phyloP scores from a whole-genome alignment of 31 red algal genomes.

The Odonthalia washingtoniensis region DNA sequence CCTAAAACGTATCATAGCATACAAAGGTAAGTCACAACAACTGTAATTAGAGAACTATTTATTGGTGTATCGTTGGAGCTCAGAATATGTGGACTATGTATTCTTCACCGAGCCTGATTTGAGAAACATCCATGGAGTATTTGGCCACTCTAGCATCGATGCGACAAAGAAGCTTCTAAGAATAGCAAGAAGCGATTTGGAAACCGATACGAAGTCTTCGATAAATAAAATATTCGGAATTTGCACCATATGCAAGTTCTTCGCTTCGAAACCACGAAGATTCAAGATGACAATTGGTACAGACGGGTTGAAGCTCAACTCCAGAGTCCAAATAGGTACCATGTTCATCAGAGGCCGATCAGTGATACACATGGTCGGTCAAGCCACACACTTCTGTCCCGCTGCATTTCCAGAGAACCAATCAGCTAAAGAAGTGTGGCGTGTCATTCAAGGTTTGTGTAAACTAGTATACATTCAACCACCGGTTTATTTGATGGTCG shows the following conservation, averaged over 20 bases:
- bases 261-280: neutral
- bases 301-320: neutral
- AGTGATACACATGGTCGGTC: neutral
- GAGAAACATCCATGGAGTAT: neutral
- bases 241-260: neutral
- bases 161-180: neutral
- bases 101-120: neutral
- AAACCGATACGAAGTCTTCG: neutral
- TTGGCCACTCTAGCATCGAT: neutral
- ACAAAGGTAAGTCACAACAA: neutral
- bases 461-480: slow-evolving; percentile 31
- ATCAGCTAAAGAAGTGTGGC: neutral
- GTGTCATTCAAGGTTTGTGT: neutral
- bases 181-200: neutral
- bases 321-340: neutral
- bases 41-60: neutral
- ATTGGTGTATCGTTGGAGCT: neutral
- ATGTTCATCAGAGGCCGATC: slow-evolving; percentile 14
- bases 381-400: neutral
- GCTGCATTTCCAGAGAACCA: neutral
- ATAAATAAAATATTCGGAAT: neutral
- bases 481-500: slow-evolving; percentile 7
- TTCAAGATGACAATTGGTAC: slow-evolving; percentile 13
- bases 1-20: neutral
- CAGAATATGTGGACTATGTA: neutral